Evolutionary conservation across 2,329 filamentous ascomycete genomes (phyloP).

Genomic region (Rhynchosporium secalis): DNA sequence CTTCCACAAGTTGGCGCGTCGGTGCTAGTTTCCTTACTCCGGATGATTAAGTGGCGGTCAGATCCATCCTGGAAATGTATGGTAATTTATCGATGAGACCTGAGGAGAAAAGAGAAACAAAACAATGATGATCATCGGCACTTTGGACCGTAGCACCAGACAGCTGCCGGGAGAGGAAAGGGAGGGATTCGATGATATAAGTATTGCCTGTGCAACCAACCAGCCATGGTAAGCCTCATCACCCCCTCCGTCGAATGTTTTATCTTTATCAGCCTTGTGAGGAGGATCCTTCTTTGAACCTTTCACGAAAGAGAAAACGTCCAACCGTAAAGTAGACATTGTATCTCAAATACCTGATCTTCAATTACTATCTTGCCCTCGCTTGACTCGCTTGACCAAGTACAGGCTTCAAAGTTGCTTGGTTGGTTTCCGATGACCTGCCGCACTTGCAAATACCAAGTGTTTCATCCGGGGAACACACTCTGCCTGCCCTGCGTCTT

Average conservation of each 20-base stretch:
- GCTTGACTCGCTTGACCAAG: no score
- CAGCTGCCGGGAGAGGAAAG: not conserved
- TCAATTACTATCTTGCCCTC: no score
- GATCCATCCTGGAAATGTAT: not conserved
- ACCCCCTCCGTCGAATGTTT: not conserved
- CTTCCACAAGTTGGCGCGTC: no score
- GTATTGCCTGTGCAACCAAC: not conserved
- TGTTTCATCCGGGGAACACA: conserved; percentile 27
- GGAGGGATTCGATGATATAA: not conserved
- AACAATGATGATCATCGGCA: not conserved
- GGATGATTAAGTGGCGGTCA: not conserved
- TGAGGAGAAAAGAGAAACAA: no score
- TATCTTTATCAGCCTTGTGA: not conserved
- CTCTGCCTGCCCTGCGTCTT: conserved; percentile 10
- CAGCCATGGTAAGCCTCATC: not conserved
- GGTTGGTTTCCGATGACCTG: not conserved
- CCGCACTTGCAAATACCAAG: conserved; percentile 21
- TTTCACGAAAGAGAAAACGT: no score
- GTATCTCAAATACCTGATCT: no score
- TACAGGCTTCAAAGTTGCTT: not conserved
- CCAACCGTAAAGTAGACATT: no score
- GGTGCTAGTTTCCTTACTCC: no score
- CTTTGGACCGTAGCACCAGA: no score
- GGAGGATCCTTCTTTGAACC: not conserved
- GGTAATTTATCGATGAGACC: not conserved